phyloP scores from a whole-genome alignment of 2,329 filamentous ascomycete species.

The Parascedosporium putredinis region DNA sequence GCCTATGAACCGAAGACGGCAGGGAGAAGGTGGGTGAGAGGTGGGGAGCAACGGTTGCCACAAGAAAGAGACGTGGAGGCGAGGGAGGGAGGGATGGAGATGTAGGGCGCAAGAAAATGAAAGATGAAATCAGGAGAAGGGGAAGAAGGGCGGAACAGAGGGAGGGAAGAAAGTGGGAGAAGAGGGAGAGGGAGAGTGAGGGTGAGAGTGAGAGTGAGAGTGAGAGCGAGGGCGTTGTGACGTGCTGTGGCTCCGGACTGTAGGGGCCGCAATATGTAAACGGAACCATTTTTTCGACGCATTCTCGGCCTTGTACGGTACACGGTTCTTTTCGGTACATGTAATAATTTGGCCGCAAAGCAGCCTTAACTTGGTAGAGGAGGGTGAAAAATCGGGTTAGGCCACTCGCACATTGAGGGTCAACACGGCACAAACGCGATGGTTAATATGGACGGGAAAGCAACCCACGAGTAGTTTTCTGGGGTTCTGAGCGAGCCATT shows the following conservation, averaged over 20 bases:
- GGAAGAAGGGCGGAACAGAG: no score
- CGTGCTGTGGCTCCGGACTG: not conserved
- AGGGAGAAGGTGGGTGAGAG: no score
- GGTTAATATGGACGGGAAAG: not conserved
- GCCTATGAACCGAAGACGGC: not conserved
- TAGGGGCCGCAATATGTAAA: not conserved
- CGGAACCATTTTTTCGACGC: not conserved
- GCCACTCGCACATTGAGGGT: constrained; percentile 7
- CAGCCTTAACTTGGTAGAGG: not conserved
- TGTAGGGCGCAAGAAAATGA: no score
- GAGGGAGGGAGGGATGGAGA: no score
- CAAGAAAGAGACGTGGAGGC: no score
- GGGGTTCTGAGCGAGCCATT: not conserved
- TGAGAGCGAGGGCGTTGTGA: not conserved
- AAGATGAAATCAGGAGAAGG: no score
- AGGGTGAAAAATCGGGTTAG: constrained; percentile 2
- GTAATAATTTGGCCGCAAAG: not conserved
- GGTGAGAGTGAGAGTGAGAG: not conserved
- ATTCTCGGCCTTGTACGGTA: not conserved
- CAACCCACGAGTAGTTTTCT: not conserved
- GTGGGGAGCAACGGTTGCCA: no score
- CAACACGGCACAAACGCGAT: not conserved
- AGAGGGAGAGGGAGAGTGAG: no score
- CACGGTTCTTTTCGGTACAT: not conserved
- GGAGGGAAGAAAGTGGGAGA: no score